Conservation (phyloP, 305 asterid species). For the Ilex paraguariensis region DNA sequence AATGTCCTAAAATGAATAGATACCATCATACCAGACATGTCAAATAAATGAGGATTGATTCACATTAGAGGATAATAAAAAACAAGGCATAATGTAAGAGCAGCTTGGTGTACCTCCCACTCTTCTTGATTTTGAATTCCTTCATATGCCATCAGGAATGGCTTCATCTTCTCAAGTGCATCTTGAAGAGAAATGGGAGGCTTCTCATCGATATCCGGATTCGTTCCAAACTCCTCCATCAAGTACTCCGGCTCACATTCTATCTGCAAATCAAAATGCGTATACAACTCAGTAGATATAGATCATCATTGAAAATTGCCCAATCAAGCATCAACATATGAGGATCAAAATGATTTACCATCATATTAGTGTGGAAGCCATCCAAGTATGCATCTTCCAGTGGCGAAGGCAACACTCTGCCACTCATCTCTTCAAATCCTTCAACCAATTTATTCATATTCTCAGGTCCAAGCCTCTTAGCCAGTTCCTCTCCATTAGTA, state of each 20-base stretch:
- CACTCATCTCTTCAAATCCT: constrained; percentile 54
- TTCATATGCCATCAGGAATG: constrained; percentile 75
- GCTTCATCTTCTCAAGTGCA: constrained; percentile 88
- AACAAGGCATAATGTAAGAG: background rate
- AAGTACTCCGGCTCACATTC: constrained; percentile 88
- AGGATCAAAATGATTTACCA: constrained; percentile 33
- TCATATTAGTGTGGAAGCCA: constrained; percentile 62
- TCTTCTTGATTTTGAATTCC: constrained; percentile 77
- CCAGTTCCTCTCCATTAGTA: constrained; percentile 55
- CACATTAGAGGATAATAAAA: too few species aligned
- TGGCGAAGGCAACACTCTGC: constrained; percentile 63
- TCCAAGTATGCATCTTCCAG: constrained; percentile 50
- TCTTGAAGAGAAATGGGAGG: constrained; percentile 76
- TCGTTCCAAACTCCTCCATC: constrained; percentile 74
- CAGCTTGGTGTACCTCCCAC: constrained; percentile 68
- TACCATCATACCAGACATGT: too few species aligned
- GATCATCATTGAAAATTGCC: background rate
- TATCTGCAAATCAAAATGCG: constrained; percentile 40
- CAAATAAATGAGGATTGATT: too few species aligned
- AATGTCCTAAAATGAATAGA: too few species aligned
- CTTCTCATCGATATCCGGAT: constrained; percentile 91
- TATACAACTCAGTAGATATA: background rate
- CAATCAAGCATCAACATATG: too few species aligned
- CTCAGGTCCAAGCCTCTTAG: constrained; percentile 63
- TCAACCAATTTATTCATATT: constrained; percentile 42